Evolutionary conservation across 2,329 filamentous ascomycete species (phyloP).

Genomic region (Waltergamsia citrina): DNA sequence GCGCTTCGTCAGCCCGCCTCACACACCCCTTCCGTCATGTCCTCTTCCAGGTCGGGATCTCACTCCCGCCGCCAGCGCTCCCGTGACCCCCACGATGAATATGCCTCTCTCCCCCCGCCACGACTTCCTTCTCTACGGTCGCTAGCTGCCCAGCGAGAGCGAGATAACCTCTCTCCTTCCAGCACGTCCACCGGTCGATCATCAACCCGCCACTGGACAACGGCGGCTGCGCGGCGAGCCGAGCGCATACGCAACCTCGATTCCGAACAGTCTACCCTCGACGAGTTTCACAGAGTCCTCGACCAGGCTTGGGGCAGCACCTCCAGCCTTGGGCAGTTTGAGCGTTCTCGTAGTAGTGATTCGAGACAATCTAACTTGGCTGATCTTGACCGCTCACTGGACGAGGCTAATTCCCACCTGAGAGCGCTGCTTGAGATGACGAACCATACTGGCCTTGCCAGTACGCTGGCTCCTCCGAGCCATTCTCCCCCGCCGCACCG

Average conservation of each 20-base stretch:
- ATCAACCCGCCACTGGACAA: constrained; percentile 9
- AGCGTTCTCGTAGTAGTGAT: constrained; percentile 14
- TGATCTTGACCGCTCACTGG: constrained; percentile 25
- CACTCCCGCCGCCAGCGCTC: constrained; percentile 2
- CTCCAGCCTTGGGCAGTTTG: constrained; percentile 10
- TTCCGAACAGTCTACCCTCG: constrained; percentile 9
- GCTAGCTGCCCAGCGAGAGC: constrained; percentile 3
- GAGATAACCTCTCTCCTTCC: constrained; percentile 1
- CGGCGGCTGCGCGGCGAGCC: constrained; percentile 18
- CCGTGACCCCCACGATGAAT: constrained; percentile 3
- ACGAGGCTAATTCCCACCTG: constrained; percentile 33
- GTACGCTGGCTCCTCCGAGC: constrained; percentile 16
- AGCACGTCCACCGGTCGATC: constrained; percentile 1
- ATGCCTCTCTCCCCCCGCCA: constrained; percentile 1
- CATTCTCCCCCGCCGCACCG: constrained; percentile 19
- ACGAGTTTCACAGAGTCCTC: constrained; percentile 16
- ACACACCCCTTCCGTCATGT: constrained; percentile 2
- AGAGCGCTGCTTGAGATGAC: constrained; percentile 31
- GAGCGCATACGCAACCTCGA: constrained; percentile 25
- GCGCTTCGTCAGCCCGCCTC: background rate
- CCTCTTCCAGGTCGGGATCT: constrained; percentile 4
- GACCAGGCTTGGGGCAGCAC: constrained; percentile 15
- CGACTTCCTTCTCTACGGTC: constrained; percentile 4
- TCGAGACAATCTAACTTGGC: constrained; percentile 19
- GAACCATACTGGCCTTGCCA: constrained; percentile 17